phyloP scores from a whole-genome alignment of 2,329 filamentous ascomycete species.

The Pseudopithomyces maydicus region DNA sequence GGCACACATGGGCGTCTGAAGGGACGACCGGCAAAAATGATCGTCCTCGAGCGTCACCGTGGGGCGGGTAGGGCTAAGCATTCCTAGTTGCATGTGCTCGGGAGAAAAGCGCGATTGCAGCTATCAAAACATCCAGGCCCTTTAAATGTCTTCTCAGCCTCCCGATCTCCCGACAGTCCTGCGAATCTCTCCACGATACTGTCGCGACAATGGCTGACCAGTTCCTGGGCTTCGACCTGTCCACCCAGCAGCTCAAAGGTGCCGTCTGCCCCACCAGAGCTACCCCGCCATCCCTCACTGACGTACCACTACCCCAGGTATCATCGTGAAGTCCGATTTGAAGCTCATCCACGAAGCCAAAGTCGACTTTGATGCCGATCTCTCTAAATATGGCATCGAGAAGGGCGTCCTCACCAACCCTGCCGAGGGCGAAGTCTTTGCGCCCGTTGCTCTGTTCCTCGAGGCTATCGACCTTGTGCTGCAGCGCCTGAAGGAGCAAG shows the following conservation, averaged over 20 bases:
- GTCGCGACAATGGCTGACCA: conserved; percentile 52
- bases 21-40: conserved; percentile 40
- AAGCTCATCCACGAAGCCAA: conserved; percentile 83
- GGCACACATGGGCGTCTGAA: conserved; percentile 19
- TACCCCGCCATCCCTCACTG: conserved; percentile 31
- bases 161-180: not conserved
- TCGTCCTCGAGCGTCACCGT: conserved; percentile 25
- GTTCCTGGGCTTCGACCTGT: conserved; percentile 93
- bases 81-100: conserved; percentile 19
- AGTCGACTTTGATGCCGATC: conserved; percentile 93
- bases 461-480: conserved; percentile 90
- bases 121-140: conserved; percentile 19
- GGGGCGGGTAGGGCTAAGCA: conserved; percentile 10
- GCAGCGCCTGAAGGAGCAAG: conserved; percentile 68
- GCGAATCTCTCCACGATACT: not conserved
- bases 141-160: conserved; percentile 16
- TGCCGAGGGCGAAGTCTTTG: conserved; percentile 84
- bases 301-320: conserved; percentile 58
- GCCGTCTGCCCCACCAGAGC: conserved; percentile 30
- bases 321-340: conserved; percentile 83
- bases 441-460: conserved; percentile 92
- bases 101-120: conserved; percentile 17
- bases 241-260: conserved; percentile 96
- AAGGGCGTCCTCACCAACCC: conserved; percentile 89
- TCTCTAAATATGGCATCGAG: conserved; percentile 68